Evolutionary conservation across 495 filamentous ascomycete genomes (phyloP).

Genomic region (Penicillium crystallinum): DNA sequence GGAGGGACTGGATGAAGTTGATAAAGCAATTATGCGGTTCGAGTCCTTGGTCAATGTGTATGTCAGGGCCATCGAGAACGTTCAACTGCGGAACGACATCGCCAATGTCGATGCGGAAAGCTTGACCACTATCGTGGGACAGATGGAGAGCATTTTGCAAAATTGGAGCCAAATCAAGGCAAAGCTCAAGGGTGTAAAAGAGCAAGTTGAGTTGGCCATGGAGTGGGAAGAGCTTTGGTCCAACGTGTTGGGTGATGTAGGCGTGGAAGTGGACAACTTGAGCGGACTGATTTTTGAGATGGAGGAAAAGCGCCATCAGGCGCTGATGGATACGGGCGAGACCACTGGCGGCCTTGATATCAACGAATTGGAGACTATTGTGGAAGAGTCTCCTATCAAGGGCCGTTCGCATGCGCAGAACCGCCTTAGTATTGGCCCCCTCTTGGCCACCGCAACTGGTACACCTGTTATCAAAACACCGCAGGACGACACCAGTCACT

Average conservation of each 20-base stretch:
- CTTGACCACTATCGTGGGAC: slow-evolving; percentile 64
- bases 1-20: slow-evolving; percentile 84
- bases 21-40: slow-evolving; percentile 78
- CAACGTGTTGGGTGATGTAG: slow-evolving; percentile 87
- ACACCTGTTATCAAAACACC: slow-evolving; percentile 53
- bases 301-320: slow-evolving; percentile 85
- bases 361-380: slow-evolving; percentile 86
- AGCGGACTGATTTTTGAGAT: slow-evolving; percentile 86
- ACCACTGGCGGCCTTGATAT: slow-evolving; percentile 67
- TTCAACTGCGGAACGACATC: slow-evolving; percentile 78
- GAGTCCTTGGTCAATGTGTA: slow-evolving; percentile 86
- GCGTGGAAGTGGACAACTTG: slow-evolving; percentile 80
- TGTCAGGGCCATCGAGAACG: slow-evolving; percentile 80
- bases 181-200: slow-evolving; percentile 71
- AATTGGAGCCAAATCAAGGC: slow-evolving; percentile 78
- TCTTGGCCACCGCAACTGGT: slow-evolving; percentile 51
- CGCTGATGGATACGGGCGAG: slow-evolving; percentile 53
- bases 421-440: slow-evolving; percentile 60
- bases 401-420: slow-evolving; percentile 46
- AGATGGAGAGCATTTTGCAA: slow-evolving; percentile 81
- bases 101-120: slow-evolving; percentile 59
- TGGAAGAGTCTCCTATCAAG: slow-evolving; percentile 74
- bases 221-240: slow-evolving; percentile 99
- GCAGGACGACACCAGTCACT: slow-evolving; percentile 72
- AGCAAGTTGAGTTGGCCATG: slow-evolving; percentile 92